Base-by-base conservation (phyloP, 1,284 basidiomycete species). In the Cryptococcus maquisensis region DNA sequence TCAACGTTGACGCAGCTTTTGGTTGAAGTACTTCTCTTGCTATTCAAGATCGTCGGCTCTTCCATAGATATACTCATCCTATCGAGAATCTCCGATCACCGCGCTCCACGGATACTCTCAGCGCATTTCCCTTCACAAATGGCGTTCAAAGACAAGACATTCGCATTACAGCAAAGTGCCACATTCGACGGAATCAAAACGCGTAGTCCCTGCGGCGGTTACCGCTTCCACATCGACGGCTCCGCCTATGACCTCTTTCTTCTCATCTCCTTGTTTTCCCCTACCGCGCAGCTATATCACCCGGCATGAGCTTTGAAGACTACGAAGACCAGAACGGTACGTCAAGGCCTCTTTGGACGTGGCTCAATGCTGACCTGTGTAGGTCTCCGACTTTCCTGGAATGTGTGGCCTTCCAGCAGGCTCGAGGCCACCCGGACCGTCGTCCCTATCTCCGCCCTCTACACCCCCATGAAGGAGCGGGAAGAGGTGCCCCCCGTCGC, bases 401-500 rank as follows among this genome's bases (percentile, higher is more conserved):
- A 98, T 77, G 91, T 94, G 55, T 98, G 94, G 92, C 93, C 95
- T 1, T 94, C 93, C 40, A 93, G 91, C 61, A 86, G 94, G 66
- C 91, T 98, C 78, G 96, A 99, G 79, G 91, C 94, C 9, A 98
- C 94, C 42, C 83, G 96, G 65, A 98, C 93, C 12, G 96, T 99
- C 46, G 95, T 98, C 7, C 95, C 95, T 64, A 97, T 98, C 71
- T 87, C 93, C 28, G 92, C 95, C 15, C 82, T 99, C n/a, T 98
- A 99, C 80, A 94, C 91, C 0, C 95, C 96, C 16, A 81, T 98
- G 66, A 98, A 98, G 79, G 83, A 90, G 65, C 83, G 95, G 54
- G 92, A 94, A 64, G 95, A 98, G 73, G 82, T 98, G 0, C 94
- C 95, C 2, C 93, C 94, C 1, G 94, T 99, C 36, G 79, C 97